Base-by-base conservation (phyloP, 1,139 yeast species). In the Saccharomyces hybrid region DNA sequence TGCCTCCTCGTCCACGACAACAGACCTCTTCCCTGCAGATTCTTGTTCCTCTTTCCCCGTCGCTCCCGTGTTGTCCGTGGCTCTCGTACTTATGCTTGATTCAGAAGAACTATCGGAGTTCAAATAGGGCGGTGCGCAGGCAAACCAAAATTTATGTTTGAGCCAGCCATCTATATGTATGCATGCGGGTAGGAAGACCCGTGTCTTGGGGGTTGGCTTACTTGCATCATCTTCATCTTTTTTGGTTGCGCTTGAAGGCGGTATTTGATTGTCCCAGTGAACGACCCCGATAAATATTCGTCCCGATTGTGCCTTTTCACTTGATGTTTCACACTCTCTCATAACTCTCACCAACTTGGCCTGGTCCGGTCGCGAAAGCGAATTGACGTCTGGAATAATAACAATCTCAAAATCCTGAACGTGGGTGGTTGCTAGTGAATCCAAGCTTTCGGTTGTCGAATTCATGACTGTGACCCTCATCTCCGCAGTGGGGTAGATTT, bases 71-170 rank as follows among this genome's bases (percentile, higher is more conserved):
- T 13, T 11, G 47, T 14, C 3, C 23, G 13, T 8, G 47, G 19
- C 38, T 3, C 38, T 32, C 38, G 38, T 32, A 13, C 38, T n/a
- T 13, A 32, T 32, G 38, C 14, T 32, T 11, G 38, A 32, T 32
- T 32, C 38, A 32, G 38, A 32, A 11, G 19, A 32, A 32, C 38
- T 32, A 11, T 32, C 38, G 38, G 4, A 32, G 4, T 32, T 28
- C n/a, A 32, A 8, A 14, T 52, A 48, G 1, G 62, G 61, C 50
- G 50, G 58, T 3, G 51, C 50, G 32, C 67, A 63, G 2, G 66
- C 65, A 34, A 64, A 54, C 71, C 70, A 68, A 46, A 68, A 65
- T 51, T 60, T 62, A 38, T 62, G 65, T 41, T 57, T 58, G n/a
- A 67, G 58, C 65, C 66, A 63, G 49, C 59, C 58, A 23, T 50